Base-by-base conservation (phyloP, 2,329 filamentous ascomycete genomes). In the Aureobasidium subglaciale region DNA sequence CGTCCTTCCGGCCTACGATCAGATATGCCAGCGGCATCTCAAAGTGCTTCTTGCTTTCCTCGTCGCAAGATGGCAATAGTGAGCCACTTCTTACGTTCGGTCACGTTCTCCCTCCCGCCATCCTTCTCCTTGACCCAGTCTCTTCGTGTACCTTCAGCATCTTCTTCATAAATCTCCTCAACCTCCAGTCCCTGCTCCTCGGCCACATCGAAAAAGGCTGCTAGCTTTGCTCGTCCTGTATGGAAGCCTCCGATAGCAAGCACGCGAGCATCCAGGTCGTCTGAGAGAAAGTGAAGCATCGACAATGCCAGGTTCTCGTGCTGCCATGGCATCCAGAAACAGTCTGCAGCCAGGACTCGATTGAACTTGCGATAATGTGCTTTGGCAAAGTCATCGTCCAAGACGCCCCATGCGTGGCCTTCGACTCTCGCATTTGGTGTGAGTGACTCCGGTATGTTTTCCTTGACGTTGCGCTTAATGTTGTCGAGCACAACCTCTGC, bases 321-420 rank as follows among this genome's bases (percentile, higher is more conserved):
- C 72, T 89, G 80, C 73, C 78, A 79, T 1, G 82, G 80, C 83
- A 89, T 88, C 86, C 86, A 90, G 56, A 87, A 76, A 64, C 86
- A 88, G 69, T 90, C 86, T 59, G 84, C 83, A 0, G 82, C 83
- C n/a, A 88, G 70, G 37, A 90, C 74, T 56, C 83, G 78, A 42
- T 81, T 81, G 64, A 84, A 88, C 1, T 61, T 56, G 8, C 70
- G 70, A 11, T 69, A 69, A 49, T 72, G 60, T 1, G 62, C 49
- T 6, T 41, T 22, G 11, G 74, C 70, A 46, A 81, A 74, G 24
- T 66, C 38, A 15, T 71, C 68, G 13, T 68, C 63, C 1, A 81
- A 65, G 16, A 78, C 76, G 6, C 86, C 85, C 86, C 86, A 89
- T 34, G 74, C 70, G 63, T 89, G 86, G 1, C 83, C 84, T 49